A percentile compares a stretch with the other conserved stretches of the same genome.
Evolutionary conservation across 2,329 filamentous ascomycete genomes (phyloP).

Genomic region (Curvularia sp.): DNA sequence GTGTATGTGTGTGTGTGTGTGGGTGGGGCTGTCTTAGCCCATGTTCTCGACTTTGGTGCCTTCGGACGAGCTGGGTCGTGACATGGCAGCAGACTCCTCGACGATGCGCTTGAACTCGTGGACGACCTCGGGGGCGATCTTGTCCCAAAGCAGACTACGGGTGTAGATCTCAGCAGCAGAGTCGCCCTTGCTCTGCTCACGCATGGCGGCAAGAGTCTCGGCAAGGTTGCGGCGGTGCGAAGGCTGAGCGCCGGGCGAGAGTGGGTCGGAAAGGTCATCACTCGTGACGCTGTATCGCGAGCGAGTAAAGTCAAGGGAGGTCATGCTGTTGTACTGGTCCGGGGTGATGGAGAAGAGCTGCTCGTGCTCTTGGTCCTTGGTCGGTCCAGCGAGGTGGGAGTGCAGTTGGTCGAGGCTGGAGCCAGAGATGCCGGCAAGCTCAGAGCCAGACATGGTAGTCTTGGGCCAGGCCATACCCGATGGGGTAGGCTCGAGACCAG

Average conservation of each 20-base stretch:
- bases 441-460: conserved; percentile 47
- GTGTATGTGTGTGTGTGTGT: conserved; percentile 8
- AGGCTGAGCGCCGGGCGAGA: conserved; percentile 49
- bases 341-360: conserved; percentile 86
- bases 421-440: conserved; percentile 47
- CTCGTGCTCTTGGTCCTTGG: conserved; percentile 84
- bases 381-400: conserved; percentile 63
- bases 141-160: conserved; percentile 90
- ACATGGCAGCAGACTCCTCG: conserved; percentile 67
- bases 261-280: conserved; percentile 51
- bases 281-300: conserved; percentile 58
- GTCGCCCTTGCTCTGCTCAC: conserved; percentile 70
- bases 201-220: conserved; percentile 81
- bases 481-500: conserved; percentile 49
- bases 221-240: conserved; percentile 77
- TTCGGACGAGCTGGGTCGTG: conserved; percentile 45
- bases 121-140: conserved; percentile 90
- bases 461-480: conserved; percentile 51
- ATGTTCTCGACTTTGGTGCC: conserved; percentile 43
- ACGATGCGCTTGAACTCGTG: conserved; percentile 92
- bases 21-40: conserved; percentile 26
- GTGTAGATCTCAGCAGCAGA: conserved; percentile 89
- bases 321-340: conserved; percentile 87
- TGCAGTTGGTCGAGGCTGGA: conserved; percentile 52
- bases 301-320: conserved; percentile 73